Percentiles rank a stretch among this genome's conserved stretches.
These are phyloP conservation scores for Pyrenula aspistea DNA, from an alignment of 495 filamentous ascomycete genomes.

Conservation along the genomic window DNA sequence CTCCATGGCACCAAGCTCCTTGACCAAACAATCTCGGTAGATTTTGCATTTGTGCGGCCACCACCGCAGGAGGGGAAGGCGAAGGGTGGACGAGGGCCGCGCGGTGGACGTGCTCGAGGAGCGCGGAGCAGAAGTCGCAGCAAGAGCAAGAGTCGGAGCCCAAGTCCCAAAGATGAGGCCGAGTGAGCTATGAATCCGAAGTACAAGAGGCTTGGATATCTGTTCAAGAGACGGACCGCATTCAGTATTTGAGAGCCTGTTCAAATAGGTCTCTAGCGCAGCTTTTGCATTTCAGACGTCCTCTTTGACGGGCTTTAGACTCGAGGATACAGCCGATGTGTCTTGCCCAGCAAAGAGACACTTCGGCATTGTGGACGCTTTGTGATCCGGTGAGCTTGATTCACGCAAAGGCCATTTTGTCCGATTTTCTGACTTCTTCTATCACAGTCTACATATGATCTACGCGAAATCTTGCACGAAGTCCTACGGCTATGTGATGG, in stretches of 20 bases:
- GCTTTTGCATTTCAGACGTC: too few relatives aligned
- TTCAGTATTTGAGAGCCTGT: too few relatives aligned
- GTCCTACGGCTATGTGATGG: too few relatives aligned
- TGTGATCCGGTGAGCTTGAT: neutral
- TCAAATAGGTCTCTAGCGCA: too few relatives aligned
- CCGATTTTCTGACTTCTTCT: too few relatives aligned
- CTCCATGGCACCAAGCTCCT: constrained; percentile 73
- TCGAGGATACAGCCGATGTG: neutral
- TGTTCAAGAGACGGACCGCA: too few relatives aligned
- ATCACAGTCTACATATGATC: too few relatives aligned
- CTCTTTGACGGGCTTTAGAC: too few relatives aligned
- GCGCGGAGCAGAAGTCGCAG: constrained; percentile 40
- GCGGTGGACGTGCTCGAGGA: constrained; percentile 24
- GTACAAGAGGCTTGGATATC: neutral
- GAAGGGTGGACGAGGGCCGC: constrained; percentile 37
- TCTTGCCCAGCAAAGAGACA: neutral
- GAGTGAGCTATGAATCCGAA: neutral
- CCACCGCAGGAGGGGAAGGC: constrained; percentile 54
- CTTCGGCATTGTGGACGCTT: neutral
- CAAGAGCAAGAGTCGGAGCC: constrained; percentile 50
- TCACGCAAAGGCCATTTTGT: too few relatives aligned
- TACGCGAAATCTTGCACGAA: too few relatives aligned
- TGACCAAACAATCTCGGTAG: constrained; percentile 82
- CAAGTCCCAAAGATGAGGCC: constrained; percentile 17
- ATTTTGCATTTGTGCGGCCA: constrained; percentile 95